Conservation (phyloP, 495 filamentous ascomycete species). For the Penicillium coffeae region DNA sequence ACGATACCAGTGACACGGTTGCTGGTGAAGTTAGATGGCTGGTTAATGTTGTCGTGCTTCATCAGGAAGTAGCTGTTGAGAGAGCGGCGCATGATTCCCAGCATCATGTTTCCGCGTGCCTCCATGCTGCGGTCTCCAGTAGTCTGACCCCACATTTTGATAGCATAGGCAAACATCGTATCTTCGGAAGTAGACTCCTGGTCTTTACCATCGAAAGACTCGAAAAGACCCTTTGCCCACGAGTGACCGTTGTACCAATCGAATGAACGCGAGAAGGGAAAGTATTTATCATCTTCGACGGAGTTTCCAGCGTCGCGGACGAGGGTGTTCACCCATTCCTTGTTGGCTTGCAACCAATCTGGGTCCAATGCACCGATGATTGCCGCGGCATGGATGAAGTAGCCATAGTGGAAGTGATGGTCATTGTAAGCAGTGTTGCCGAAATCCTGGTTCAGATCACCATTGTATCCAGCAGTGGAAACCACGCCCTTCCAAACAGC, state of each 20-base stretch:
- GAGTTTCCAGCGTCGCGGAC: conserved; percentile 80
- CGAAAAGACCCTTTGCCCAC: conserved; percentile 94
- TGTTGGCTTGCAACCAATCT: conserved; percentile 67
- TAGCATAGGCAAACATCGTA: conserved; percentile 77
- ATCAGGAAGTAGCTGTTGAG: conserved; percentile 81
- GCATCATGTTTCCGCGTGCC: conserved; percentile 80
- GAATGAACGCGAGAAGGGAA: conserved; percentile 82
- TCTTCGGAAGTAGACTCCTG: conserved; percentile 92
- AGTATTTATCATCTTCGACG: conserved; percentile 62
- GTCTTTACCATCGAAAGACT: conserved; percentile 87
- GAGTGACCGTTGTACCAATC: conserved; percentile 96
- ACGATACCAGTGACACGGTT: conserved; percentile 90
- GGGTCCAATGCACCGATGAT: conserved; percentile 80
- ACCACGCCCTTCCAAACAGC: conserved; percentile 82
- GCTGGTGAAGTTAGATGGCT: conserved; percentile 70
- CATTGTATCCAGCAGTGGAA: conserved; percentile 73
- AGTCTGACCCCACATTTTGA: conserved; percentile 90
- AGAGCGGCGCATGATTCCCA: conserved; percentile 66
- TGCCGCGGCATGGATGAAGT: conserved; percentile 87
- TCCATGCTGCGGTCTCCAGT: conserved; percentile 76
- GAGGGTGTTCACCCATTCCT: conserved; percentile 75
- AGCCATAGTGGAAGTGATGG: conserved; percentile 90
- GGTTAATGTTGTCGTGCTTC: conserved; percentile 62
- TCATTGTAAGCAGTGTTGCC: conserved; percentile 90
- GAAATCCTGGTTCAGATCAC: conserved; percentile 69